A percentile compares a stretch with the other conserved stretches of the same genome.
These are phyloP conservation scores for Adansonia gregorii DNA, from an alignment of 441 rosid genomes.

Conservation along the genomic window DNA sequence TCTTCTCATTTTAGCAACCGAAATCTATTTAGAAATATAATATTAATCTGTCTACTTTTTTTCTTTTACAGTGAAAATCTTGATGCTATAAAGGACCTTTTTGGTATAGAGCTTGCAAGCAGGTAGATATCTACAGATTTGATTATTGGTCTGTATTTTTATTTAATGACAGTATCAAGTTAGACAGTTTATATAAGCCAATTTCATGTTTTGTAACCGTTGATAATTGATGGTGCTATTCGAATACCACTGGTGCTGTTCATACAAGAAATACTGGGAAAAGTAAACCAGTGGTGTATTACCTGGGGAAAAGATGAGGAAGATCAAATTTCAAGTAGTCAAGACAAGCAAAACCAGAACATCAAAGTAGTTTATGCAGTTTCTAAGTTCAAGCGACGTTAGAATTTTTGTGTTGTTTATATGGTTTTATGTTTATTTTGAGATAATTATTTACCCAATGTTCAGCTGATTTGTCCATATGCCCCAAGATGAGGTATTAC, in stretches of 20 bases:
- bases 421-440: not conserved
- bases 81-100: conserved; percentile 70
- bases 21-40: not conserved
- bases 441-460: not conserved
- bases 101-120: conserved; percentile 83
- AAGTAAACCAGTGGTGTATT: not conserved
- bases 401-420: not conserved
- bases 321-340: not conserved
- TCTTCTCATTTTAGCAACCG: not conserved
- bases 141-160: not conserved
- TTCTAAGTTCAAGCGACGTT: not conserved
- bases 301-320: not conserved
- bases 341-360: not conserved
- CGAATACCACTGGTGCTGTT: not conserved
- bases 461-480: not conserved
- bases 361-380: conserved; percentile 5
- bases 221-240: not conserved
- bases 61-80: conserved; percentile 54
- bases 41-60: not conserved
- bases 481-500: not conserved
- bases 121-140: conserved; percentile 47
- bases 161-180: not conserved
- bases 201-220: not conserved
- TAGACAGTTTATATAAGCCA: not conserved
- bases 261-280: not conserved